Conservation (phyloP, 2,329 filamentous ascomycete genomes). For the Talaromyces albobiverticillius region DNA sequence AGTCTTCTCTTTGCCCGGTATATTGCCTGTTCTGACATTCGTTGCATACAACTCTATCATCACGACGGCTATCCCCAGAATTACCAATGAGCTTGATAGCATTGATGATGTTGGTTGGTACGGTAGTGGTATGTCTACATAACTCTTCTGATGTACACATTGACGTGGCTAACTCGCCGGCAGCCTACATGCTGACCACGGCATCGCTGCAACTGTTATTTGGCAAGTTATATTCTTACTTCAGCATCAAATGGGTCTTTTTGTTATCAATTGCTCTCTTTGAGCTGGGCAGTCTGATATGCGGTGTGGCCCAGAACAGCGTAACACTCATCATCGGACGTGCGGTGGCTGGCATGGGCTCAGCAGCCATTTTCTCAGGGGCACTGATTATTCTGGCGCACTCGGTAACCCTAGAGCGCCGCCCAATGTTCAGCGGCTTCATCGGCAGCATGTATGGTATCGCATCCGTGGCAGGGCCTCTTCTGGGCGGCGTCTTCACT, state of each 20-base stretch:
- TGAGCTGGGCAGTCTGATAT: constrained; percentile 45
- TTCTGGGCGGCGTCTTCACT: constrained; percentile 16
- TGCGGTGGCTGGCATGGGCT: constrained; percentile 29
- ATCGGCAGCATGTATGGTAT: constrained; percentile 16
- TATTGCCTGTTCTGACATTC: not conserved
- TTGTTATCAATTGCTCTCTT: constrained; percentile 36
- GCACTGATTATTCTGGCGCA: constrained; percentile 24
- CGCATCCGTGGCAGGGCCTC: constrained; percentile 16
- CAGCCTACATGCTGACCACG: constrained; percentile 41
- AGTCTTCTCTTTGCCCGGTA: not conserved
- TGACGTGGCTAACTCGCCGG: constrained; percentile 24
- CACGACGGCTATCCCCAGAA: constrained; percentile 27
- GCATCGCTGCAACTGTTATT: constrained; percentile 31
- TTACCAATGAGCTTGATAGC: constrained; percentile 23
- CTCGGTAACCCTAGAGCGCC: constrained; percentile 21
- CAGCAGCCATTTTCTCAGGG: constrained; percentile 22
- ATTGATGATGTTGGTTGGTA: constrained; percentile 38
- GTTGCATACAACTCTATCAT: constrained; percentile 22
- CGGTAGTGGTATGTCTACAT: constrained; percentile 13
- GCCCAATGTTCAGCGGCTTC: constrained; percentile 20
- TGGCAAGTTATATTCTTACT: constrained; percentile 48
- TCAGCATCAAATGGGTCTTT: constrained; percentile 17
- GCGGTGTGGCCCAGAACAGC: constrained; percentile 30
- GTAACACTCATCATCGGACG: constrained; percentile 29
- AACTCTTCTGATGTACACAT: constrained; percentile 21